Percentiles rank a stretch among this genome's conserved stretches.
Evolutionary conservation across 2,329 filamentous ascomycete species (phyloP).

Genomic region (Cordyceps pruinosa): DNA sequence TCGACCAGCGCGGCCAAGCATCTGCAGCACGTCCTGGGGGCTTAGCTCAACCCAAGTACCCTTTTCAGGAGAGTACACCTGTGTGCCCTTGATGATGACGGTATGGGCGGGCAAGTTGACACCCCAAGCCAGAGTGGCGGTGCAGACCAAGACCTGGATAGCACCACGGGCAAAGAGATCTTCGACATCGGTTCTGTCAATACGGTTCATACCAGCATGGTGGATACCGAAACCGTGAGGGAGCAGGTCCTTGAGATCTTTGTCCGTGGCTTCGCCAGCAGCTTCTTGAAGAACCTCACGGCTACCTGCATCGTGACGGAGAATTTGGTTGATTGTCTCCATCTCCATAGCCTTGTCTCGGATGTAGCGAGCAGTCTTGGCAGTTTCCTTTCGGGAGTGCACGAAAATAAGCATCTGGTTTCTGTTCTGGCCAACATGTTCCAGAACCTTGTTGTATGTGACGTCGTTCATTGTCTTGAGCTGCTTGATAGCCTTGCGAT

Average conservation of each 20-base stretch:
- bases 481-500: slow-evolving; percentile 98
- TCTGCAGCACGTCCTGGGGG: slow-evolving; percentile 94
- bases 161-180: slow-evolving; percentile 87
- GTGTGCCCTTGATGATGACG: slow-evolving; percentile 97
- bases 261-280: slow-evolving; percentile 72
- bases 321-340: slow-evolving; percentile 93
- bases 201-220: slow-evolving; percentile 92
- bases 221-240: slow-evolving; percentile 98
- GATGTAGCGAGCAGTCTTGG: slow-evolving; percentile 94
- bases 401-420: slow-evolving; percentile 99
- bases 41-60: slow-evolving; percentile 97
- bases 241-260: slow-evolving; percentile 85
- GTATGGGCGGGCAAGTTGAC: slow-evolving; percentile 97
- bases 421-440: slow-evolving; percentile 85
- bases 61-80: slow-evolving; percentile 96
- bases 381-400: slow-evolving; percentile 95
- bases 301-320: slow-evolving; percentile 86
- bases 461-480: slow-evolving; percentile 99
- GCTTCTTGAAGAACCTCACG: slow-evolving; percentile 84
- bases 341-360: slow-evolving; percentile 94
- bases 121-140: slow-evolving; percentile 97
- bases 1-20: slow-evolving; percentile 93
- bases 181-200: slow-evolving; percentile 92
- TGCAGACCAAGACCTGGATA: slow-evolving; percentile 93
- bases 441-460: slow-evolving; percentile 93